Percentiles rank a stretch among this genome's conserved stretches.
phyloP scores from a whole-genome alignment of 139 green algal species.

The Haematococcus lacustris region DNA sequence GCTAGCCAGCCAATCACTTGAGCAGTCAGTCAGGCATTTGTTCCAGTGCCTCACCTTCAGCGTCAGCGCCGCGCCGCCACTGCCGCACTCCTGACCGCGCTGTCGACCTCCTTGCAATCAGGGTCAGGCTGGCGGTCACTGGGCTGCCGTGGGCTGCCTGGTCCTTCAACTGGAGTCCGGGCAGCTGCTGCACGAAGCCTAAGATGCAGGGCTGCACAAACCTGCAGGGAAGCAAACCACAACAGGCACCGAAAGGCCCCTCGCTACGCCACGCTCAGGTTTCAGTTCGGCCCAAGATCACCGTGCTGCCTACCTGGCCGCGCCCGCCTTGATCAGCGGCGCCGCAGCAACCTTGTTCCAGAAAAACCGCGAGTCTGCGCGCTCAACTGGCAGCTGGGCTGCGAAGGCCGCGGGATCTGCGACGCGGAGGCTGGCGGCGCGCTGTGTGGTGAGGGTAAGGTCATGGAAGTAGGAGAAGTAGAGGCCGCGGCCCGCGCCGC shows the following conservation, averaged over 20 bases:
- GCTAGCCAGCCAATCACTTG: too few species aligned
- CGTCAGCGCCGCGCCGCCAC: conserved; percentile 76
- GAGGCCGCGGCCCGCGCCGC: conserved; percentile 46
- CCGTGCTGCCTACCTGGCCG: conserved; percentile 6
- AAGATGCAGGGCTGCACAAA: conserved; percentile 62
- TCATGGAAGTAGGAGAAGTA: conserved; percentile 72
- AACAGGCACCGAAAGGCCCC: too few species aligned
- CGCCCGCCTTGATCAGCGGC: conserved; percentile 47
- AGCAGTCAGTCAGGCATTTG: too few species aligned
- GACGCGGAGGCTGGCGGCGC: neutral
- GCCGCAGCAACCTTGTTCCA: conserved; percentile 61
- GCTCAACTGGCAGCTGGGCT: conserved; percentile 5
- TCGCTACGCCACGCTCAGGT: too few species aligned
- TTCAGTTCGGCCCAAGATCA: too few species aligned
- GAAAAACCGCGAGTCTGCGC: conserved; percentile 59
- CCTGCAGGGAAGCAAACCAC: conserved; percentile 1
- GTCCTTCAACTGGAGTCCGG: conserved; percentile 32
- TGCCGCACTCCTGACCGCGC: conserved; percentile 65
- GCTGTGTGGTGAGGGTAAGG: conserved; percentile 70
- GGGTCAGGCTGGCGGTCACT: conserved; percentile 22
- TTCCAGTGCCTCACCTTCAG: conserved; percentile 29
- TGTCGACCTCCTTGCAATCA: conserved; percentile 34
- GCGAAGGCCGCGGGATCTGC: neutral
- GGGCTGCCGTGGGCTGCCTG: neutral
- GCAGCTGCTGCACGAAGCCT: conserved; percentile 69